Percentiles rank a stretch among this genome's conserved stretches.
phyloP scores from a whole-genome alignment of 1,284 basidiomycete genomes.

The Hymenochaete sp. region DNA sequence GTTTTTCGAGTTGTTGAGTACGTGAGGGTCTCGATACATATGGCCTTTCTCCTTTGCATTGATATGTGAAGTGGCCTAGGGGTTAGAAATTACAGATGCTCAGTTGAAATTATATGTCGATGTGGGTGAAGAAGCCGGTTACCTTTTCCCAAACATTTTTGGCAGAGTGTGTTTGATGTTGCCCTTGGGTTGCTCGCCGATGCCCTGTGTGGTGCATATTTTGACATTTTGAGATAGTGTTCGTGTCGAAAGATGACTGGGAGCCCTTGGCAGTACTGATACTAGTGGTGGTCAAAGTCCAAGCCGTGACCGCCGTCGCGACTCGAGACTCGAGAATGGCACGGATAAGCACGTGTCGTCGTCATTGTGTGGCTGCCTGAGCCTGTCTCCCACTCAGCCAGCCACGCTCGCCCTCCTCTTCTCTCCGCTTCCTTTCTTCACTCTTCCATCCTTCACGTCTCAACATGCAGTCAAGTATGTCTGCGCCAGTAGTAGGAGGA shows the following conservation, averaged over 20 bases:
- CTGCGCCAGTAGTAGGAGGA: not conserved
- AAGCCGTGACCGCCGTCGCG: no score
- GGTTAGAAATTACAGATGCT: not conserved
- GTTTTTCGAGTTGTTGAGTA: constrained; percentile 69
- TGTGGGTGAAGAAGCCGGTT: constrained; percentile 16
- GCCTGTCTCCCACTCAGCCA: no score
- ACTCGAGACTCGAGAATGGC: no score
- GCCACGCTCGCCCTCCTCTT: not conserved
- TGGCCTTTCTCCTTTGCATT: constrained; percentile 65
- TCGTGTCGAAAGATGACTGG: no score
- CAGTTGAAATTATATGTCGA: constrained; percentile 1
- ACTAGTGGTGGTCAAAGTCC: no score
- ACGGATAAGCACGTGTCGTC: no score
- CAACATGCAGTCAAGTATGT: constrained; percentile 1
- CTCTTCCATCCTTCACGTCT: not conserved
- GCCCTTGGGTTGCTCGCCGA: constrained; percentile 53
- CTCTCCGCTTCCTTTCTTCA: not conserved
- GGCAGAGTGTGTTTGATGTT: constrained; percentile 58
- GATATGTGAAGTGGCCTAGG: constrained; percentile 68
- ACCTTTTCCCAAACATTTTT: constrained; percentile 69
- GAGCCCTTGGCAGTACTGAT: no score
- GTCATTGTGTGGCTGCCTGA: no score
- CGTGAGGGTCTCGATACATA: constrained; percentile 72
- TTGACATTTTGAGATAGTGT: constrained; percentile 57
- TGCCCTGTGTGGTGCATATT: constrained; percentile 64